Evolutionary conservation across 2,329 filamentous ascomycete species (phyloP).

Genomic region (Fusarium staphyleae): DNA sequence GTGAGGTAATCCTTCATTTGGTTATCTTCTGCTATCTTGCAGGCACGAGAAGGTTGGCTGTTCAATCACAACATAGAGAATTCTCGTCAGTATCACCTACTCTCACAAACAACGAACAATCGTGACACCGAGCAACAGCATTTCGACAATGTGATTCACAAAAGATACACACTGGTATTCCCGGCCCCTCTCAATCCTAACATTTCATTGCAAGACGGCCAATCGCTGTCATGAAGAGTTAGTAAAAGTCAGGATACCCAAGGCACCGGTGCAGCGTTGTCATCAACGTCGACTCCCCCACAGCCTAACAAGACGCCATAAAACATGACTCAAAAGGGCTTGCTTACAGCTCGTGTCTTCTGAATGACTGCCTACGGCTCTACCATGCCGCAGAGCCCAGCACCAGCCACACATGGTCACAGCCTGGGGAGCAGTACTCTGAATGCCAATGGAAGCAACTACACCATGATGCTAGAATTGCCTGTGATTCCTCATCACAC

Average conservation of each 20-base stretch:
- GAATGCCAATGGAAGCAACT: not conserved
- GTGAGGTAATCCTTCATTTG: too few relatives aligned
- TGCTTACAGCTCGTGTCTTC: conserved; percentile 15
- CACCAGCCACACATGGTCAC: not conserved
- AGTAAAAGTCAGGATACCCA: conserved; percentile 27
- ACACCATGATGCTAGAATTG: not conserved
- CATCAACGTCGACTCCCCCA: conserved; percentile 15
- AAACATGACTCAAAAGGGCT: conserved; percentile 5
- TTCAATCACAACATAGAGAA: conserved; percentile 1
- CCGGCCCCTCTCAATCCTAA: conserved; percentile 24
- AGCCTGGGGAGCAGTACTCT: too few relatives aligned
- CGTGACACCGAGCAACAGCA: conserved; percentile 12
- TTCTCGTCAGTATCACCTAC: conserved; percentile 1
- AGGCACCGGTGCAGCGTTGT: conserved; percentile 18
- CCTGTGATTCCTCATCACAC: not conserved
- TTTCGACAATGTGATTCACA: conserved; percentile 1
- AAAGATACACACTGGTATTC: conserved; percentile 8
- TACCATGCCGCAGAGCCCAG: not conserved
- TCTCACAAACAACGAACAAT: conserved; percentile 6
- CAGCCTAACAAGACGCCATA: conserved; percentile 20
- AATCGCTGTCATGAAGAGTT: conserved; percentile 13
- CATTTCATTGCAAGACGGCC: conserved; percentile 4
- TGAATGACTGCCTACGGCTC: conserved; percentile 3
- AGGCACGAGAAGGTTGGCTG: not conserved
- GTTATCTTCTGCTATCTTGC: not conserved